These are phyloP conservation scores for Phytophthora brassicae DNA, from an alignment of 352 stramenopile genomes.

Conservation along the genomic window DNA sequence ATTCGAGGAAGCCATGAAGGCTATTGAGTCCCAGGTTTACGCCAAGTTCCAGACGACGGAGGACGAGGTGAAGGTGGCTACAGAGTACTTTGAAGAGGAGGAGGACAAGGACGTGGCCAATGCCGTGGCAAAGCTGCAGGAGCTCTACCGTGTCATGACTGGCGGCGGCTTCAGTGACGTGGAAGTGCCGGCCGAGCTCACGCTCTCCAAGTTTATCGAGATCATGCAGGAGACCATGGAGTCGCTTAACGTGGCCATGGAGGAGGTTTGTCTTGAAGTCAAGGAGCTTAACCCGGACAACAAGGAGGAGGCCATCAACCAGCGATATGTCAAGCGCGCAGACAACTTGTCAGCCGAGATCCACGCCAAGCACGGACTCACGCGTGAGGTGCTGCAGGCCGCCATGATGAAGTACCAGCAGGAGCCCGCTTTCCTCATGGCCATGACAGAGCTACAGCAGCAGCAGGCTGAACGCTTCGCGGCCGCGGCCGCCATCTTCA, in stretches of 20 bases:
- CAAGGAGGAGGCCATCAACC: constrained; percentile 90
- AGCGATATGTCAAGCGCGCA: constrained; percentile 88
- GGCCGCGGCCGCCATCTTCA: constrained; percentile 81
- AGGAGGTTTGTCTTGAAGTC: constrained; percentile 87
- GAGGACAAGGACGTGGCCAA: constrained; percentile 86
- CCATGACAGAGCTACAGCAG: constrained; percentile 88
- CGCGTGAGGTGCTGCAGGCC: constrained; percentile 83
- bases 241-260: constrained; percentile 88
- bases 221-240: constrained; percentile 92
- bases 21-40: constrained; percentile 88
- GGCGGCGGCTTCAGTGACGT: constrained; percentile 80
- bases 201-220: constrained; percentile 85
- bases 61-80: constrained; percentile 84
- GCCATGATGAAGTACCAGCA: constrained; percentile 93
- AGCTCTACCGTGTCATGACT: constrained; percentile 88
- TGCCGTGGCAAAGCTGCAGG: constrained; percentile 84
- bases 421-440: constrained; percentile 83
- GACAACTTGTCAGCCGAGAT: constrained; percentile 85
- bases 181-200: constrained; percentile 79
- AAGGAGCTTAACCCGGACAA: constrained; percentile 88
- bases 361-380: constrained; percentile 87
- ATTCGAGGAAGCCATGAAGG: constrained; percentile 90
- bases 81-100: constrained; percentile 88
- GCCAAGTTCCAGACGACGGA: constrained; percentile 89
- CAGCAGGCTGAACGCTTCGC: constrained; percentile 85